These are phyloP conservation scores for Schizosaccharomyces octosporus DNA, from an alignment of 805 yeast species.

Conservation along the genomic window DNA sequence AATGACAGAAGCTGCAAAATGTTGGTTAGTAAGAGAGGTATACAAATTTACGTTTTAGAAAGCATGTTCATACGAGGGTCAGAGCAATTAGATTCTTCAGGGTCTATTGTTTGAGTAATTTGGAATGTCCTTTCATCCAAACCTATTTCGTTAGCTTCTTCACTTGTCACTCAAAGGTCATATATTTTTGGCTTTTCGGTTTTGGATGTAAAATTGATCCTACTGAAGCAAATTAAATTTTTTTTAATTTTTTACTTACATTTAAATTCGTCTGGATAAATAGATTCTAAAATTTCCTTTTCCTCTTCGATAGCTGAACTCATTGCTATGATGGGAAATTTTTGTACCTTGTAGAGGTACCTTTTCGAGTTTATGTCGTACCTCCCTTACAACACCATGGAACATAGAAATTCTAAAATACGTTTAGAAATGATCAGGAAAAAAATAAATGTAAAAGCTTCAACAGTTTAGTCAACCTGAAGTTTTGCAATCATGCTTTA, in stretches of 20 bases:
- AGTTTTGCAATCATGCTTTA: too few relatives aligned
- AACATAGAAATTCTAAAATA: too few relatives aligned
- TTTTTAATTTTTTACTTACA: neutral
- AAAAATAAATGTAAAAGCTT: too few relatives aligned
- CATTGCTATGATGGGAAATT: neutral
- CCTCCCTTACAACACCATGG: too few relatives aligned
- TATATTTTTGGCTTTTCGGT: neutral
- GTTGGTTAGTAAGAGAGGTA: neutral
- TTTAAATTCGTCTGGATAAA: neutral
- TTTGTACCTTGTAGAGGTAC: too few relatives aligned
- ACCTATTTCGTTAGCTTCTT: neutral
- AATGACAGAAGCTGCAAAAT: neutral
- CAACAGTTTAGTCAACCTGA: too few relatives aligned
- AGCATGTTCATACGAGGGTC: neutral
- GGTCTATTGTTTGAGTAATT: neutral
- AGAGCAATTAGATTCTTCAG: neutral
- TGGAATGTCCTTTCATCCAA: neutral
- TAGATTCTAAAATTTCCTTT: neutral
- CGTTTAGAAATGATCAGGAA: too few relatives aligned
- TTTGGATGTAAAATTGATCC: neutral
- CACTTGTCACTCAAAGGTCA: neutral
- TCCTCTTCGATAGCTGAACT: constrained; percentile 1
- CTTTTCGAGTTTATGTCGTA: too few relatives aligned
- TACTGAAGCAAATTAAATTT: neutral
- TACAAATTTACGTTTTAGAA: neutral